Evolutionary conservation across 2,329 filamentous ascomycete genomes (phyloP).

Genomic region (Sphaerulina vaccinii): DNA sequence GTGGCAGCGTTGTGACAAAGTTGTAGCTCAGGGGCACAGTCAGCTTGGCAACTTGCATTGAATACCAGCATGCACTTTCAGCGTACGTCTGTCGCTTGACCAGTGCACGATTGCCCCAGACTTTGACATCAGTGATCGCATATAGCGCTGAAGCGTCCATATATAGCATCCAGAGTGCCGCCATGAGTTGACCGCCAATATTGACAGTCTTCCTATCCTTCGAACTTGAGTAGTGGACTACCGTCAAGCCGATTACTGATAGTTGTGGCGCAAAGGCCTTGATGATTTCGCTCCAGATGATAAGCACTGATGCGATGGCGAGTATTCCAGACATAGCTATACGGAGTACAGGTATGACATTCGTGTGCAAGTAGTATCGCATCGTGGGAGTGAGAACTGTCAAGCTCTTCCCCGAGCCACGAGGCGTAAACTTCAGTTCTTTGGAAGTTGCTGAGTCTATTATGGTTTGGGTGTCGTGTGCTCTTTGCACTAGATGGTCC

Average conservation of each 20-base stretch:
- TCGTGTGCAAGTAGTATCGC: constrained; percentile 74
- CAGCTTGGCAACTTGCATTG: constrained; percentile 85
- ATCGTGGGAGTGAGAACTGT: constrained; percentile 70
- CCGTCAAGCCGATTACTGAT: constrained; percentile 63
- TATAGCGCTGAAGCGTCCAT: constrained; percentile 90
- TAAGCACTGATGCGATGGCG: constrained; percentile 71
- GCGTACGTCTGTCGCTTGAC: constrained; percentile 88
- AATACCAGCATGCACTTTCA: constrained; percentile 95
- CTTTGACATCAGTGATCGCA: constrained; percentile 87
- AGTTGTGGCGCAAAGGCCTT: constrained; percentile 76
- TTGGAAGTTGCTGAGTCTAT: constrained; percentile 80
- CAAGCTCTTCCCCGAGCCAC: not conserved
- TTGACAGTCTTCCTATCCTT: constrained; percentile 66
- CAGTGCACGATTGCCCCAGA: constrained; percentile 93
- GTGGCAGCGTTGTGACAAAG: constrained; percentile 85
- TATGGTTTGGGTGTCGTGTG: constrained; percentile 73
- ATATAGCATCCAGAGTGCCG: constrained; percentile 87
- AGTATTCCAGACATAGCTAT: constrained; percentile 66
- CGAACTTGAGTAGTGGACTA: constrained; percentile 73
- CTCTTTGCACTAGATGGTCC: constrained; percentile 73
- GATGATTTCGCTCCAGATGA: constrained; percentile 92
- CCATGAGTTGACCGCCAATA: constrained; percentile 80
- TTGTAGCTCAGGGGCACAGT: constrained; percentile 94
- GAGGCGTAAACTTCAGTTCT: constrained; percentile 70
- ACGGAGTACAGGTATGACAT: constrained; percentile 68